phyloP scores from a whole-genome alignment of 169 alveolate genomes.

The Plasmodium blacklocki region DNA sequence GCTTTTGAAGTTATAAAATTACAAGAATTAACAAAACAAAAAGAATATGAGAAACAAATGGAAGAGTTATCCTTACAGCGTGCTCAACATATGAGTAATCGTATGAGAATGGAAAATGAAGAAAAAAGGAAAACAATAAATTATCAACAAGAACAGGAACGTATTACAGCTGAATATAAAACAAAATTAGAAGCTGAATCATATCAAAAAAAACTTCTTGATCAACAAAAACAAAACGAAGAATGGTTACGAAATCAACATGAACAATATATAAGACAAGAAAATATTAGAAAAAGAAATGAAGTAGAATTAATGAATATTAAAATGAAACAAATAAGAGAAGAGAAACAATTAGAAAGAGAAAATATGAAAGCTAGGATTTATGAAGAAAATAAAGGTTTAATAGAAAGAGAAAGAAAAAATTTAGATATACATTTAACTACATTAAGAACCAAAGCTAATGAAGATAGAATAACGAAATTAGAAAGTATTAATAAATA shows the following conservation, averaged over 20 bases:
- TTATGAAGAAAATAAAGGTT: conserved; percentile 88
- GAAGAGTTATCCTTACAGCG: conserved; percentile 84
- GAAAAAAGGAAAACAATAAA: conserved; percentile 93
- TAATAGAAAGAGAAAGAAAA: conserved; percentile 87
- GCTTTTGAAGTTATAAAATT: conserved; percentile 96
- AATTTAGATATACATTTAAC: conserved; percentile 87
- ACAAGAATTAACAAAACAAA: conserved; percentile 96
- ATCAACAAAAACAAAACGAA: conserved; percentile 94
- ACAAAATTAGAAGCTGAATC: conserved; percentile 93
- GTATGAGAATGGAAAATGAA: conserved; percentile 90
- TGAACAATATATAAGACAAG: conserved; percentile 93
- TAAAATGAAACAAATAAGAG: conserved; percentile 84
- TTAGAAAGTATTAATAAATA: conserved; percentile 89
- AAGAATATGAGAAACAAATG: conserved; percentile 93
- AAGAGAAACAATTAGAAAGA: conserved; percentile 88
- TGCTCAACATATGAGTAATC: conserved; percentile 80
- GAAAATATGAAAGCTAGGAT: conserved; percentile 91
- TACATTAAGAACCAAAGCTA: conserved; percentile 88
- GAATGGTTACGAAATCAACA: conserved; percentile 94
- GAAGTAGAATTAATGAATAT: conserved; percentile 87
- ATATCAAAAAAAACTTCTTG: conserved; percentile 92
- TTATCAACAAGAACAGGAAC: conserved; percentile 94
- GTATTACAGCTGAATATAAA: conserved; percentile 94
- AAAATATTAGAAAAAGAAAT: conserved; percentile 90
- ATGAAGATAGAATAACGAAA: conserved; percentile 93